Conservation (phyloP, 306 rosid genomes). For the Sicyos edulis region DNA sequence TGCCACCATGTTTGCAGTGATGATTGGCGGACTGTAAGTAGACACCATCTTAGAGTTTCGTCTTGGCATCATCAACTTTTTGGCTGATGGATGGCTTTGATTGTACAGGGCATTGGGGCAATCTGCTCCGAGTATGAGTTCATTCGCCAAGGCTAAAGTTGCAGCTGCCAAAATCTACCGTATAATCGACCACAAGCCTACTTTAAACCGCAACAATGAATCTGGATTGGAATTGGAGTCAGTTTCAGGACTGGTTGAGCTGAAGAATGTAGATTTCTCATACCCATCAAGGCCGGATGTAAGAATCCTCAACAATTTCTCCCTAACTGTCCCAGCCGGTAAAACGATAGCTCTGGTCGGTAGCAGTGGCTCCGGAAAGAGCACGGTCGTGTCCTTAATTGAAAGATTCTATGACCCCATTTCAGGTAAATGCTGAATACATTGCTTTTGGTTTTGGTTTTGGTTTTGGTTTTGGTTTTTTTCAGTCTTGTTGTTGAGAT, state of each 20-base stretch:
- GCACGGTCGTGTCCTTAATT: slow-evolving; percentile 92
- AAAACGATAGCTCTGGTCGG: slow-evolving; percentile 96
- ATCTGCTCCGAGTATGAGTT: slow-evolving; percentile 92
- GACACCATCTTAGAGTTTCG: background rate
- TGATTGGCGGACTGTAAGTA: slow-evolving; percentile 93
- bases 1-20: slow-evolving; percentile 94
- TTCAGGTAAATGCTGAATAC: slow-evolving; percentile 41
- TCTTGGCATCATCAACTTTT: background rate
- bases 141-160: slow-evolving; percentile 88
- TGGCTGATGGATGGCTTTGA: slow-evolving; percentile 12
- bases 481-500: slow-evolving; percentile 1
- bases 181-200: slow-evolving; percentile 76
- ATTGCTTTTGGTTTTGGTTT: slow-evolving; percentile 7
- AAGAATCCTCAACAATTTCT: slow-evolving; percentile 58
- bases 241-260: slow-evolving; percentile 74
- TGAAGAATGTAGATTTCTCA: slow-evolving; percentile 72
- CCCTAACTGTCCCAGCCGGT: slow-evolving; percentile 78
- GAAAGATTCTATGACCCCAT: slow-evolving; percentile 92
- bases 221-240: slow-evolving; percentile 67
- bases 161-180: slow-evolving; percentile 84
- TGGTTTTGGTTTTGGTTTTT: background rate
- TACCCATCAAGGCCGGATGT: slow-evolving; percentile 93
- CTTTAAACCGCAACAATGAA: slow-evolving; percentile 66
- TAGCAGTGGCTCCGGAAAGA: slow-evolving; percentile 98
- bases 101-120: slow-evolving; percentile 77